Evolutionary conservation across 116 monocot genomes (phyloP), one percentile per base, ranked within the genome.

Genomic region (Trichopus zeylanicus): DNA sequence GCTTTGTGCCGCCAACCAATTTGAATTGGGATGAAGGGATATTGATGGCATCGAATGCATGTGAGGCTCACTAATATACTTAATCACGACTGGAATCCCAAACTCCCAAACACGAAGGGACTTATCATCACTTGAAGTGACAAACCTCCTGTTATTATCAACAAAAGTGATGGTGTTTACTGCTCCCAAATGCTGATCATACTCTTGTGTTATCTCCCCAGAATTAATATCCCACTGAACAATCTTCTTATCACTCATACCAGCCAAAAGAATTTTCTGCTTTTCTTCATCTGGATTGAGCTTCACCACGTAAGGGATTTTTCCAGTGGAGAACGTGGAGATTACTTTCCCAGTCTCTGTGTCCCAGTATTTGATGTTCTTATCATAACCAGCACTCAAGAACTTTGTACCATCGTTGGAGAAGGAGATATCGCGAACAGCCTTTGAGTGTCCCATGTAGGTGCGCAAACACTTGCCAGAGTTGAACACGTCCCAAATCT

Each of bases 21-120:
- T 97, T 5, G 76, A 66, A 70, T 91, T 97, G 0, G 97, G 97
- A 68, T 97, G 97, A 27, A 97, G 73, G 21, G 90, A 77, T 28
- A 97, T 97, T 3, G 97, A 73, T 2, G 97, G 97, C 97, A 97
- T 97, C 9, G 97, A 97, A 49, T 97, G 97, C 97, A 97, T 97
- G 68, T 97, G 97, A 2, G 97, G 97, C 72, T 97, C 97, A 30
- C 97, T 97, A 24, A 97, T 97, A 48, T 97, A 97, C 74, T 97
- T 91, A 29, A 97, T 97, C 38, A 97, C 97, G 32, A 97, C 97
- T 0, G 97, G 97, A 35, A 97, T 97, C 16, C 97, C 97, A 66
- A 87, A 97, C 67, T 97, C 97, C 97, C 97, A 97, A 13, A 97
- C 87, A 26, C 97, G 78, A 64, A 97, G 87, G 18, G 90, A 90